These are phyloP conservation scores for Ustilago hordei DNA, from an alignment of 1,284 basidiomycete species.

Conservation along the genomic window DNA sequence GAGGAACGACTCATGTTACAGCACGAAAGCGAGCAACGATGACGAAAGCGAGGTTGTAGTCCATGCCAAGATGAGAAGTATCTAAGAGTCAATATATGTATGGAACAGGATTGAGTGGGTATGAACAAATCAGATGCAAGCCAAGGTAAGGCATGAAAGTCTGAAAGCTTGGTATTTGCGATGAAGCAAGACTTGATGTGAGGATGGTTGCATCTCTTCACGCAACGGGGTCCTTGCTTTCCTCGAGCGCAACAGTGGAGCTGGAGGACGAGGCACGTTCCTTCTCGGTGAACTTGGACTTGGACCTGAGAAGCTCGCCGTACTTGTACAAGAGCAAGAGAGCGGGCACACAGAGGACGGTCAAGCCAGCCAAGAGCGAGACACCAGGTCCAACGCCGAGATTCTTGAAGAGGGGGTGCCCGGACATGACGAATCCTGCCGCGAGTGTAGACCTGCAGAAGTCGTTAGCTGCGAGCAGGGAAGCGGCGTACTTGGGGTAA, in stretches of 20 bases:
- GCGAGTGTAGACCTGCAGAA: conserved; percentile 43
- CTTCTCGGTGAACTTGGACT: conserved; percentile 9
- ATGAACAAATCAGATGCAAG: too few species aligned
- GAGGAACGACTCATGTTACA: not conserved
- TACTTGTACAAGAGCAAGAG: conserved; percentile 3
- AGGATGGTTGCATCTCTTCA: not conserved
- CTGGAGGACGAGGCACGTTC: not conserved
- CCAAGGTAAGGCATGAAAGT: too few species aligned
- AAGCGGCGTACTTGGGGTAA: conserved; percentile 32
- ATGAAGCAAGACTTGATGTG: not conserved
- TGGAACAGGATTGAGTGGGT: too few species aligned
- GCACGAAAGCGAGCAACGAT: not conserved
- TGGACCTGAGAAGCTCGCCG: conserved; percentile 6
- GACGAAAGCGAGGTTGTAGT: too few species aligned
- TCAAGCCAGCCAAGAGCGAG: conserved; percentile 19
- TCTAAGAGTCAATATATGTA: too few species aligned
- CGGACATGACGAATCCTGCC: conserved; percentile 33
- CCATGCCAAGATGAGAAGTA: too few species aligned
- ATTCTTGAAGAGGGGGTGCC: conserved; percentile 15
- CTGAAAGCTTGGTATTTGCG: too few species aligned
- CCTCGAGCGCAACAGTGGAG: not conserved
- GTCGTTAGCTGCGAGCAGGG: conserved; percentile 49
- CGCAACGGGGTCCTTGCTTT: not conserved
- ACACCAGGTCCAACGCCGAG: conserved; percentile 12
- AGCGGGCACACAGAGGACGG: conserved; percentile 6